A percentile compares a stretch with the other conserved stretches of the same genome.
phyloP scores from a whole-genome alignment of 305 asterid species.

The Fraxinus platypoda region DNA sequence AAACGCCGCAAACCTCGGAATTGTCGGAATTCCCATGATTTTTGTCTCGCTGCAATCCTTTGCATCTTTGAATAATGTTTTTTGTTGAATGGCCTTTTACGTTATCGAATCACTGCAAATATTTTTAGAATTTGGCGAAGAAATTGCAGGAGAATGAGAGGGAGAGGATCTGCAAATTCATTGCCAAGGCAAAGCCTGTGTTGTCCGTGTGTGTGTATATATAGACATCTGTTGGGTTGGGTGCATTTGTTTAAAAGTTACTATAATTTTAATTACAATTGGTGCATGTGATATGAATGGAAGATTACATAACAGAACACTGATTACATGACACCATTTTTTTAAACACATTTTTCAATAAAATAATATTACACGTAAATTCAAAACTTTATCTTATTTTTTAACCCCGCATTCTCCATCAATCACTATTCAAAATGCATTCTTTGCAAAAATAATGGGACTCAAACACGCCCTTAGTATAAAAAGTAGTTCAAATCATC shows the following conservation, averaged over 20 bases:
- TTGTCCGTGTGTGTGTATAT: neutral
- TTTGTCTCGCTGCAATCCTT: constrained; percentile 38
- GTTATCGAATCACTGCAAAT: neutral
- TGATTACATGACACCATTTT: too few species aligned
- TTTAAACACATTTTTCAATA: too few species aligned
- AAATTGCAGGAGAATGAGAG: neutral
- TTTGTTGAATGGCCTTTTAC: neutral
- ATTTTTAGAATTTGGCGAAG: neutral
- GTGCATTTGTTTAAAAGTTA: neutral
- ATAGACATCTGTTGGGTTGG: neutral
- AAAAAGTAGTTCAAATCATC: neutral
- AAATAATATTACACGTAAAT: too few species aligned
- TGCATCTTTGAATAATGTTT: constrained; percentile 29
- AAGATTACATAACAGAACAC: neutral
- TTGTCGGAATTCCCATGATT: constrained; percentile 34
- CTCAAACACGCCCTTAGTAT: neutral
- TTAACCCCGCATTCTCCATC: too few species aligned
- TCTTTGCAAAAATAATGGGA: too few species aligned
- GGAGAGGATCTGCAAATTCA: neutral
- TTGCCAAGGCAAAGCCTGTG: neutral
- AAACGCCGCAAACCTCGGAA: constrained; percentile 27
- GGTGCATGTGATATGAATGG: neutral
- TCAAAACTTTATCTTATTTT: too few species aligned
- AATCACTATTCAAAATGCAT: too few species aligned
- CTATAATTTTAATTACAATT: neutral